phyloP scores from a whole-genome alignment of 192 early-diverging fungal genomes.

The Neocallimastix lanati region DNA sequence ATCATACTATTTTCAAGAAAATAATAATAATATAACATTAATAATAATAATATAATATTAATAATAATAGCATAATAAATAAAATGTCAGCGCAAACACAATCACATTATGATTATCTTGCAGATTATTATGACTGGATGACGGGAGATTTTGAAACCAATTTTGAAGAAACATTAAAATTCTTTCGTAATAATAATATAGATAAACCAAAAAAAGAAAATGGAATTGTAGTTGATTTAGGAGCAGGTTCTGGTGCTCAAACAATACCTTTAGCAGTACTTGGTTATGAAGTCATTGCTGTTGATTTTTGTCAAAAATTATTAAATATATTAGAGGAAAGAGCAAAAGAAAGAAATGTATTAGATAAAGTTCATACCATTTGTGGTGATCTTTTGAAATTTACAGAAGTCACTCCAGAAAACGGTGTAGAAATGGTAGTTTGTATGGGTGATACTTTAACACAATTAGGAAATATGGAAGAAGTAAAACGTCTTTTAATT shows the following conservation, averaged over 20 bases:
- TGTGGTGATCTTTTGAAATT: conserved; percentile 12
- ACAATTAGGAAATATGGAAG: conserved; percentile 9
- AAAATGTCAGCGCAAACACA: background rate
- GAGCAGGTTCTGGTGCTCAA: conserved; percentile 15
- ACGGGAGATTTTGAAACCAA: conserved; percentile 9
- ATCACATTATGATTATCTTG: conserved; percentile 2
- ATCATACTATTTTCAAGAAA: too few relatives aligned
- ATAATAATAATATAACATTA: too few relatives aligned
- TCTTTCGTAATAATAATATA: conserved; percentile 1
- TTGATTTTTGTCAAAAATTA: conserved; percentile 8
- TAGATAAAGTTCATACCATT: background rate
- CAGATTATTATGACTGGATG: conserved; percentile 16
- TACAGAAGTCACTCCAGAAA: background rate
- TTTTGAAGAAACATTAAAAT: conserved; percentile 1
- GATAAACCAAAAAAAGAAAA: background rate
- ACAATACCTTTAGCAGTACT: conserved; percentile 8
- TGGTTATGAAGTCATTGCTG: conserved; percentile 5
- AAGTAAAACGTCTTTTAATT: conserved; percentile 5
- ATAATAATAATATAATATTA: background rate
- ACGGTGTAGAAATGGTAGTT: conserved; percentile 7
- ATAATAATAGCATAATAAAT: background rate
- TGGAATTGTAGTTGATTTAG: conserved; percentile 8
- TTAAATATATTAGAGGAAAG: conserved; percentile 7
- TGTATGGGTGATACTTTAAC: conserved; percentile 19
- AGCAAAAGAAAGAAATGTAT: background rate